These are phyloP conservation scores for Leishmania arabica DNA, from an alignment of 208 protist species.

Conservation along the genomic window DNA sequence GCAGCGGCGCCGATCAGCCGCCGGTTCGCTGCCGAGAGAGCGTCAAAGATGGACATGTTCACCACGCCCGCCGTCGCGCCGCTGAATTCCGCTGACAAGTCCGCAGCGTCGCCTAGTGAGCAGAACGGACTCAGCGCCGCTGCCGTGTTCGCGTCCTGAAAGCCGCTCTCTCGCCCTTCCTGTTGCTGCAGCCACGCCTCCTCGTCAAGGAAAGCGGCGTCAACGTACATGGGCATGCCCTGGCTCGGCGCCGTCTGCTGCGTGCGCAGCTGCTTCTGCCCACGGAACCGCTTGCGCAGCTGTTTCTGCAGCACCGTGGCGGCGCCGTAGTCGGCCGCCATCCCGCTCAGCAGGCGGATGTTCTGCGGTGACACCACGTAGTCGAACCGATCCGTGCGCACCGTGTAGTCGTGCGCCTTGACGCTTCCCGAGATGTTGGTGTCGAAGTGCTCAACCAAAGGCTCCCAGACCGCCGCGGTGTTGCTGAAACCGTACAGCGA, in stretches of 20 bases:
- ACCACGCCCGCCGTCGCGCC: slow-evolving; percentile 14
- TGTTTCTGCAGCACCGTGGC: slow-evolving; percentile 58
- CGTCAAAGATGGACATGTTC: slow-evolving; percentile 36
- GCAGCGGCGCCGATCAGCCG: not conserved
- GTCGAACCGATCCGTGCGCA: slow-evolving; percentile 66
- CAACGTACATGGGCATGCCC: slow-evolving; percentile 36
- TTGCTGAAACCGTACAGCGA: slow-evolving; percentile 77
- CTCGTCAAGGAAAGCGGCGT: slow-evolving; percentile 27
- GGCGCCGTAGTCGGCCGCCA: slow-evolving; percentile 57
- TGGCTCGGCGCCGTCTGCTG: slow-evolving; percentile 35
- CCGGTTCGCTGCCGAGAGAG: slow-evolving; percentile 26
- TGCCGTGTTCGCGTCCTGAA: not conserved
- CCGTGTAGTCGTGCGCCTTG: slow-evolving; percentile 55
- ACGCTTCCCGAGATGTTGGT: slow-evolving; percentile 48
- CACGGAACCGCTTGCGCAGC: slow-evolving; percentile 54
- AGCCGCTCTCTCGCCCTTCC: slow-evolving; percentile 23
- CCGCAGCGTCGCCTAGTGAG: slow-evolving; percentile 13
- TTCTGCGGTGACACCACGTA: slow-evolving; percentile 81
- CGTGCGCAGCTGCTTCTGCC: slow-evolving; percentile 34
- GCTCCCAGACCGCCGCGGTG: slow-evolving; percentile 80
- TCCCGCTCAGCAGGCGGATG: slow-evolving; percentile 45
- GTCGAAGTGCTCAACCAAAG: slow-evolving; percentile 74
- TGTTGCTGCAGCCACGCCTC: slow-evolving; percentile 15
- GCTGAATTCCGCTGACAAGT: slow-evolving; percentile 5
- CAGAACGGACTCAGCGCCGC: slow-evolving; percentile 12